Base-by-base conservation (phyloP, 2,329 filamentous ascomycete species). In the Fusarium hostae region DNA sequence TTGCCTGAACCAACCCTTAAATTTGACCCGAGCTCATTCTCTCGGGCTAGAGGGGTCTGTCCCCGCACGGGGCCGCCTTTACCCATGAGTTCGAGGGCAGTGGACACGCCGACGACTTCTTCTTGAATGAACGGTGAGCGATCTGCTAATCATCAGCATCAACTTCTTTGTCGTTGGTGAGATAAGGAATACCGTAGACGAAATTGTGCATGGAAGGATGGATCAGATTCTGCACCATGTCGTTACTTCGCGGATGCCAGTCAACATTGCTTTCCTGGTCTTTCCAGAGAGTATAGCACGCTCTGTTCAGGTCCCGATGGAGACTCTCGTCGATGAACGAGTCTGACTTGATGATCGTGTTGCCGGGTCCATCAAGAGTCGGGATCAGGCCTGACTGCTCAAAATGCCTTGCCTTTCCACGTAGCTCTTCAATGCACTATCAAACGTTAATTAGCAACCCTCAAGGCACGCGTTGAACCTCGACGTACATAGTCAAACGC, bases 161-260 rank as follows among this genome's bases (percentile, higher is more conserved):
- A 4, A 16, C 16, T 18, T 6, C 4, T 15, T 11, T 20, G 41
- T 10, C 2, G 15, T 7, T 13, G 5, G 24, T 22, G 5, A 26
- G 0, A 22, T 9, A 22, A 8, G 28, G 18, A 28, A 13, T 59
- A 60, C 56, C 47, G 20, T 64, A 60, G 18, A 48, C 35, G 13
- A 64, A 60, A 16, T 39, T 48, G 15, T 60, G 26, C 61, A 54
- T 64, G 2, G 61, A 64, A n/a, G 61, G 61, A 26, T 64, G 56
- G 6, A 64, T 48, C 1, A 64, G 40, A 37, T 64, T 35, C 5
- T 54, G 56, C 3, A 61, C 56, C 47, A 64, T 64, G 10, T 48
- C 24, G 16, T 48, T n/a, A n/a, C 56, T 64, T 13, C 48, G 28
- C 9, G 61, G 48, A 30, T 64, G 48, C 56, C 61, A 64, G 8